Conservation (phyloP, 441 rosid genomes). For the Eruca vesicaria region DNA sequence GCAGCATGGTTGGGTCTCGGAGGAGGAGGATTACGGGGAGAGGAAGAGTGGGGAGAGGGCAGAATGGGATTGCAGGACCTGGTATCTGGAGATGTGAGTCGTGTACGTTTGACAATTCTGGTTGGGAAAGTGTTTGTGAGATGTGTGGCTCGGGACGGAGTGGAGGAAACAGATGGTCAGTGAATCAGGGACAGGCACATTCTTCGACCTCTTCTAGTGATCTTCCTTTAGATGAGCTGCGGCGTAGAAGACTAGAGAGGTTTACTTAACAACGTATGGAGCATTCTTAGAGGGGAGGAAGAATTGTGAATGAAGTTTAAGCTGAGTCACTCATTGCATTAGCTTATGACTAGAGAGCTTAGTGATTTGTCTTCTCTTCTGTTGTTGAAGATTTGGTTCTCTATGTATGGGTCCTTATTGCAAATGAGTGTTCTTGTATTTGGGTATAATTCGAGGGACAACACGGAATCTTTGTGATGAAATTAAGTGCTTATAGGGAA, state of each 20-base stretch:
- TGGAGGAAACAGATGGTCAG: slow-evolving; percentile 34
- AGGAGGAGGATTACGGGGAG: slow-evolving; percentile 56
- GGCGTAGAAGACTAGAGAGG: slow-evolving; percentile 78
- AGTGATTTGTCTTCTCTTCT: slow-evolving; percentile 1
- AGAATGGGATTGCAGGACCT: slow-evolving; percentile 36
- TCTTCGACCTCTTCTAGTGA: slow-evolving; percentile 34
- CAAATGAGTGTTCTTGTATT: not conserved
- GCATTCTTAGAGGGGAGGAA: slow-evolving; percentile 10
- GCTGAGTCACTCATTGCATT: slow-evolving; percentile 3
- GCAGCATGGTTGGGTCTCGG: slow-evolving; percentile 36
- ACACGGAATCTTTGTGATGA: not conserved
- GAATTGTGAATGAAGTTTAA: slow-evolving; percentile 14
- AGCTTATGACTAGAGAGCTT: not conserved
- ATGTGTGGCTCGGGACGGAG: slow-evolving; percentile 73
- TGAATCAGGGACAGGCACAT: slow-evolving; percentile 19
- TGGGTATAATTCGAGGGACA: not conserved
- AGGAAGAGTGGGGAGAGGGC: slow-evolving; percentile 63
- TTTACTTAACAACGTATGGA: slow-evolving; percentile 45
- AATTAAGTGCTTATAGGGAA: not conserved
- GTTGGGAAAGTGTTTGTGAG: slow-evolving; percentile 58
- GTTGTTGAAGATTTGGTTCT: slow-evolving; percentile 28
- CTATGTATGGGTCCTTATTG: not conserved
- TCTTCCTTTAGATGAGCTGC: slow-evolving; percentile 62
- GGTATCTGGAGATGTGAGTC: slow-evolving; percentile 79
- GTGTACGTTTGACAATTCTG: slow-evolving; percentile 79